Evolutionary conservation across 352 stramenopile genomes (phyloP), one percentile per base, ranked within the genome.

Genomic region (Blastocystis sp.): DNA sequence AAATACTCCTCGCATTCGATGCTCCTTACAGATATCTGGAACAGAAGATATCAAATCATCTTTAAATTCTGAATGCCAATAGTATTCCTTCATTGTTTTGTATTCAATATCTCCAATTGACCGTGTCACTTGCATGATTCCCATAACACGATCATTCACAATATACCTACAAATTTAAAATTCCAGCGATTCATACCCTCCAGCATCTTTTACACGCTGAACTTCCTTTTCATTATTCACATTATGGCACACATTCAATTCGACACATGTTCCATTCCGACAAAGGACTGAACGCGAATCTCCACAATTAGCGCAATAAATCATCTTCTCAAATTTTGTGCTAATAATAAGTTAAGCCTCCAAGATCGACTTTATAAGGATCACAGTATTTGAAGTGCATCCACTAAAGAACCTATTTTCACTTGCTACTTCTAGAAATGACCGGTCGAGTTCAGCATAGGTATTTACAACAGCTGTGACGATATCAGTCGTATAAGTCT

Each of bases 11-110:
- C 24, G 60, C 66, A 89, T 79, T 22, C 60, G 48, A 30, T 76
- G 57, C 59, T 93, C 93, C 90, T 94, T 93, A 51, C 93, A 90
- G 33, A 96, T 93, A 77, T 96, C 93, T 13, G 93, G 94, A n/a
- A 92, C 13, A 7, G 75, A 90, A 5, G 64, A 56, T 9, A 87
- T 69, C 22, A 82, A 88, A 53, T 90, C 75, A 19, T 19, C 64
- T 27, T 88, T 90, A 37, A 87, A 82, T 33, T 69, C 22, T 9
- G 40, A 44, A n/a, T 90, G 64, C 58, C 66, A 87, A 27, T 73
- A 82, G 42, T 90, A 58, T 24, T 73, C 73, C 30, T 90, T 82
- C 73, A 87, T 73, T 22, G 69, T 88, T 30, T 90, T 87, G 33
- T 87, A 87, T 33, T 90, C 81, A 40, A 87, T 87, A 44, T 82